Conservation (phyloP, 108 stramenopile species). For the Nannochloropsis oceanica region DNA sequence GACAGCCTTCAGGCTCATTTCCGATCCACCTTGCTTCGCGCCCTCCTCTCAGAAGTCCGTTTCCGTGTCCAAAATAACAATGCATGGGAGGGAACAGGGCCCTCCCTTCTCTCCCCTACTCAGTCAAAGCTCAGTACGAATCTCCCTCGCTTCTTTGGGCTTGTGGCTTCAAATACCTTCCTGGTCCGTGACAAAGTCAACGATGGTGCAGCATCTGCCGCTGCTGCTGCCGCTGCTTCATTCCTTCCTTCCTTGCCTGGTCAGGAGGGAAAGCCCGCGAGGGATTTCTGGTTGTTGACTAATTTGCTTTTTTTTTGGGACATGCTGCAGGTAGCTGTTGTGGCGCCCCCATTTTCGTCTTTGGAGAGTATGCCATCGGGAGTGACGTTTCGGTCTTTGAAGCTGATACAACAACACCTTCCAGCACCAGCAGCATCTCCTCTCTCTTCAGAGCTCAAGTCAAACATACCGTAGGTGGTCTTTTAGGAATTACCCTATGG, state of each 20-base stretch:
- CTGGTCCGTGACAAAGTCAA: not conserved
- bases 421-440: not conserved
- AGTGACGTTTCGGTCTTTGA: not conserved
- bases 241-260: not conserved
- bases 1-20: not conserved
- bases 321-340: not conserved
- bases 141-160: not conserved
- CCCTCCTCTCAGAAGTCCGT: not conserved
- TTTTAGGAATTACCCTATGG: not conserved
- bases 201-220: too few relatives aligned
- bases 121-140: not conserved
- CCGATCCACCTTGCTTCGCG: not conserved
- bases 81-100: not conserved
- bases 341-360: not conserved
- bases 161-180: not conserved
- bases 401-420: not conserved
- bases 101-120: not conserved
- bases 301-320: not conserved
- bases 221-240: not conserved
- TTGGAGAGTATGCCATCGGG: not conserved
- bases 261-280: not conserved
- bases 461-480: not conserved
- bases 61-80: not conserved
- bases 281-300: not conserved
- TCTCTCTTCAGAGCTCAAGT: not conserved